phyloP scores from a whole-genome alignment of 352 stramenopile genomes.

The Phytophthora aleatoria region DNA sequence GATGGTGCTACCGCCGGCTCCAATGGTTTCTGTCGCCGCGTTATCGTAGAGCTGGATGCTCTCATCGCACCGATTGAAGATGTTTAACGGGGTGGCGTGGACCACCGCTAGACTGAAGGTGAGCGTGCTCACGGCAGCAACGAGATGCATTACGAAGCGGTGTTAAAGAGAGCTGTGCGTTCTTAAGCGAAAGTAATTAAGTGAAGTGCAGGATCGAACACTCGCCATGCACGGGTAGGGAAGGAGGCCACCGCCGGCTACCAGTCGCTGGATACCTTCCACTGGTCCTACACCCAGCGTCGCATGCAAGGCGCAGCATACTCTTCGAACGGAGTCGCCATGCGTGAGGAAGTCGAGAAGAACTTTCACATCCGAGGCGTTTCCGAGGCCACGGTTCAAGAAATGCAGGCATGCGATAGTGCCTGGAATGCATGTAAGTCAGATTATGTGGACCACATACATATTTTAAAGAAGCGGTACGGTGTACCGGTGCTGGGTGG shows the following conservation, averaged over 20 bases:
- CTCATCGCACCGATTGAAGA: constrained; percentile 57
- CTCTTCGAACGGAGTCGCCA: constrained; percentile 32
- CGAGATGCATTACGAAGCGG: constrained; percentile 17
- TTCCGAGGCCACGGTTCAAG: constrained; percentile 18
- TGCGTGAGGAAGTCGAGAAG: constrained; percentile 26
- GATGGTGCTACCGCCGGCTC: constrained; percentile 35
- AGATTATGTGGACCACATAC: constrained; percentile 12
- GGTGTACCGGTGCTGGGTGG: too few relatives aligned
- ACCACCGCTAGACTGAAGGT: constrained; percentile 26
- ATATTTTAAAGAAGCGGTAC: too few relatives aligned
- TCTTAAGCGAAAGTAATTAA: constrained; percentile 15
- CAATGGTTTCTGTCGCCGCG: constrained; percentile 43
- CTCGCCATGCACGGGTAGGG: not conserved
- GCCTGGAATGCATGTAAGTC: not conserved
- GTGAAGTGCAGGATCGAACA: constrained; percentile 8
- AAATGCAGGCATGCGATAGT: constrained; percentile 24
- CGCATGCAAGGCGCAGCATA: constrained; percentile 11
- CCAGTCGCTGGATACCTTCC: constrained; percentile 1
- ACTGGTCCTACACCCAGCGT: constrained; percentile 24
- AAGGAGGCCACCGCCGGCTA: too few relatives aligned
- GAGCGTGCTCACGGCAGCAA: not conserved
- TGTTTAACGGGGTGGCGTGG: constrained; percentile 38
- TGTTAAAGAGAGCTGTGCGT: constrained; percentile 1
- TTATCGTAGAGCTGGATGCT: constrained; percentile 68
- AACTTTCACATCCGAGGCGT: constrained; percentile 27